Base-by-base conservation (phyloP, 192 early-diverging fungal species). In the Backusella sp. region DNA sequence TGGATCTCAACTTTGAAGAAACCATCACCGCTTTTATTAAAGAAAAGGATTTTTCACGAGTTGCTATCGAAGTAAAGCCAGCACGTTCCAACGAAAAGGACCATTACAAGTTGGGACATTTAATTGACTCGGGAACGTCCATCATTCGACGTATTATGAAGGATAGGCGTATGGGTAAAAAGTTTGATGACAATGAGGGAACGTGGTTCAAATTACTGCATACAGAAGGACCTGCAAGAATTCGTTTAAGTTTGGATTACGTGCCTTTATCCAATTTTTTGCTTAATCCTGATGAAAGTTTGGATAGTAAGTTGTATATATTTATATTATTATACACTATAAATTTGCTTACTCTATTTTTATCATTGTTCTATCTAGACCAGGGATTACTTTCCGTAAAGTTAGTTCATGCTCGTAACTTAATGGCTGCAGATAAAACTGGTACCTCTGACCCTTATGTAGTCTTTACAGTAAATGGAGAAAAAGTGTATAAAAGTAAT, bases 381-480 rank as follows among this genome's bases (percentile, higher is more conserved):
- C 80, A 82, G 76, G 84, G 84, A 11, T 56, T 68, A 11, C 44
- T 85, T 28, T 72, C 73, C 19, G 68, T 83, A 7, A 74, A 81
- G 7, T 6, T 76, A 37, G 72, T 77, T 9, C 53, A 36, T 14
- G 81, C 76, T 23, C 70, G 66, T 35, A 39, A 80, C 41, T 68
- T 85, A 65, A 67, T 70, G 39, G 79, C 70, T 34, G 84, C 74
- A 15, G 81, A 83, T 72, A 76, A 76, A 49, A 73, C 70, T 44
- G 91, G 91, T 26, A 90, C 85, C 0, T 89, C 85, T 30, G 91
- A 93, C 70, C 91, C 92, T 41, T 93, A 86, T 73, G 88, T 91
- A 11, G 81, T 86, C 39, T 89, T 92, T 44, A 76, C 79, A 46
- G 49, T 90, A 1, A 90, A 91, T 70, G 88, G 86, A 39, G 79